These are phyloP conservation scores for Colletotrichum navitas DNA, from an alignment of 2,329 filamentous ascomycete species.

Conservation along the genomic window DNA sequence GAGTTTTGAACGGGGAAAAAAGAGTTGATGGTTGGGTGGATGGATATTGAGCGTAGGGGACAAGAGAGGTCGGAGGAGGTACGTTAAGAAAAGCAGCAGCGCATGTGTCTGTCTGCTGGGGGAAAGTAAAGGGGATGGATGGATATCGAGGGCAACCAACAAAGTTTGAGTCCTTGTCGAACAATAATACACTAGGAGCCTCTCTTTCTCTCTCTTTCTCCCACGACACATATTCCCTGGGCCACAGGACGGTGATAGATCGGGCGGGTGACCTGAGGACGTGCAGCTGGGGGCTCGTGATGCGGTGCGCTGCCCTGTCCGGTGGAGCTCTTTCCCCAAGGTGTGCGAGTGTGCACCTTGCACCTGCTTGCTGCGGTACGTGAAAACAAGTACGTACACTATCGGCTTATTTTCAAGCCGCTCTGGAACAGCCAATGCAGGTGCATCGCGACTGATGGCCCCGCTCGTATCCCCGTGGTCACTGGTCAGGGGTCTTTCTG, in stretches of 20 bases:
- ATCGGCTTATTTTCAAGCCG: slow-evolving; percentile 4
- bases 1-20: not conserved
- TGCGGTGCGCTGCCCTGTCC: slow-evolving; percentile 30
- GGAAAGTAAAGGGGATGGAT: not conserved
- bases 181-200: not conserved
- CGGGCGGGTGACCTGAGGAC: slow-evolving; percentile 20
- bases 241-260: not conserved
- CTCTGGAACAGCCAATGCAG: slow-evolving; percentile 42
- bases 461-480: slow-evolving; percentile 40
- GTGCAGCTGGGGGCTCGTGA: slow-evolving; percentile 37
- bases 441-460: slow-evolving; percentile 36
- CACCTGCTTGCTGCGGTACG: not conserved
- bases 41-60: not conserved
- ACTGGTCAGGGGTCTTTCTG: slow-evolving; percentile 36
- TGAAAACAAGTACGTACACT: slow-evolving; percentile 4
- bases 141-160: slow-evolving; percentile 2
- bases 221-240: not conserved
- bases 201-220: not conserved
- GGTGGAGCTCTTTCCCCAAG: slow-evolving; percentile 31
- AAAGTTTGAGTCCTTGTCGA: not conserved
- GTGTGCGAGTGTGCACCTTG: slow-evolving; percentile 5
- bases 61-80: too few species aligned
- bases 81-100: not conserved
- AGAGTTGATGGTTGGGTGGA: not conserved
- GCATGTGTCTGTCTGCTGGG: slow-evolving; percentile 6